Conservation (phyloP, 164 flowering plant species). For the Nymphaea colorata region DNA sequence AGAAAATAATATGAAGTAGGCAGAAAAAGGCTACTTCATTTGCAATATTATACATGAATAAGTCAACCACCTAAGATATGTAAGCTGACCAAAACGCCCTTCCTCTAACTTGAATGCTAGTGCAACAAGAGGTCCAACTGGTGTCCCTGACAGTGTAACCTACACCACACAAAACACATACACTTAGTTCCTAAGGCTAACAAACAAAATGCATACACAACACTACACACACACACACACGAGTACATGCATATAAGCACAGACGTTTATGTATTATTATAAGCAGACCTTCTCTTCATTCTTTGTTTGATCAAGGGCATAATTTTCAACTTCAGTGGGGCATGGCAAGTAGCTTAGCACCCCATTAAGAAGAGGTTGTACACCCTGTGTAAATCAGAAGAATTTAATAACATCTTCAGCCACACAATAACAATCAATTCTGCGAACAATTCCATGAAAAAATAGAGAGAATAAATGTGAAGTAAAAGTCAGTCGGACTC, state of each 20-base stretch:
- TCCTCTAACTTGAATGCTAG: slow-evolving; percentile 97
- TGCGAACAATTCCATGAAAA: not conserved
- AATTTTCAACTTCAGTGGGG: slow-evolving; percentile 79
- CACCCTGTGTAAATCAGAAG: slow-evolving; percentile 46
- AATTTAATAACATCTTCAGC: not conserved
- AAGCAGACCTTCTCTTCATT: slow-evolving; percentile 80
- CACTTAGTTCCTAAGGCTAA: not conserved
- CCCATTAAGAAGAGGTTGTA: slow-evolving; percentile 93
- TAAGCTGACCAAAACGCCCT: slow-evolving; percentile 97
- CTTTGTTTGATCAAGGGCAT: slow-evolving; percentile 90
- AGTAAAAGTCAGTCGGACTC: not conserved
- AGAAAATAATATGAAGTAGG: not conserved
- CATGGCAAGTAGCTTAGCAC: slow-evolving; percentile 84
- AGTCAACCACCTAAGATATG: slow-evolving; percentile 61
- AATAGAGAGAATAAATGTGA: too few relatives aligned
- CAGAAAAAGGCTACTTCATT: not conserved
- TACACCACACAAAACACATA: slow-evolving; percentile 11
- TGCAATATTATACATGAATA: not conserved
- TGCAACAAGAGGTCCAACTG: slow-evolving; percentile 89
- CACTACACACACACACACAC: not conserved
- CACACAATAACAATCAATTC: not conserved
- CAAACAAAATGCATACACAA: not conserved
- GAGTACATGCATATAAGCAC: not conserved
- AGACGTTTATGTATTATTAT: not conserved
- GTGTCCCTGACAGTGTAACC: slow-evolving; percentile 70